Percentiles rank a stretch among this genome's conserved stretches.
These are phyloP conservation scores for Schrenkiella parvula DNA, from an alignment of 345 rosid species.

Conservation along the genomic window DNA sequence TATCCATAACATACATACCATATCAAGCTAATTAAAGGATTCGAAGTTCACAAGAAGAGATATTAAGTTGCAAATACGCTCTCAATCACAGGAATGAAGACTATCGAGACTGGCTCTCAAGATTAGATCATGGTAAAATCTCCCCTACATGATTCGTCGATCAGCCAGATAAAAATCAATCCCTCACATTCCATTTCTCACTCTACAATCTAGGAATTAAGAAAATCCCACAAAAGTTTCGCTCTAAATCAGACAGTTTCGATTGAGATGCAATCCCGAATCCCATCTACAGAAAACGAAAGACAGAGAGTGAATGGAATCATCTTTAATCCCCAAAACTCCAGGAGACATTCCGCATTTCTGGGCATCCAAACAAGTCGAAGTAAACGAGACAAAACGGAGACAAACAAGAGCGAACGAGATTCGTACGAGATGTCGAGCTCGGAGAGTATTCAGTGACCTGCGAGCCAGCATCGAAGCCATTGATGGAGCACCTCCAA, in stretches of 20 bases:
- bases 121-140: neutral
- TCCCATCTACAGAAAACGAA: neutral
- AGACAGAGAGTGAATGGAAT: neutral
- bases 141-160: neutral
- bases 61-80: neutral
- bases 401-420: neutral
- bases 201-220: neutral
- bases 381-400: neutral
- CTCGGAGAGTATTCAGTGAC: constrained; percentile 58
- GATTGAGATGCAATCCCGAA: neutral
- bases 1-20: neutral
- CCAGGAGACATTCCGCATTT: constrained; percentile 10
- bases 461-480: constrained; percentile 83
- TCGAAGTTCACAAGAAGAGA: neutral
- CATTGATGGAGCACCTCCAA: constrained; percentile 35
- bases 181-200: neutral
- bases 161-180: neutral
- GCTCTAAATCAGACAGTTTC: neutral
- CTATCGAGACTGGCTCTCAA: neutral
- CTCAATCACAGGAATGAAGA: neutral
- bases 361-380: neutral
- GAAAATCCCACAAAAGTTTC: neutral
- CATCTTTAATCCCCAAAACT: neutral
- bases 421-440: constrained; percentile 59
- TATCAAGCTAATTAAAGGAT: neutral